Base-by-base conservation (phyloP, 108 stramenopile species). In the Aurantiochytrium sp. region DNA sequence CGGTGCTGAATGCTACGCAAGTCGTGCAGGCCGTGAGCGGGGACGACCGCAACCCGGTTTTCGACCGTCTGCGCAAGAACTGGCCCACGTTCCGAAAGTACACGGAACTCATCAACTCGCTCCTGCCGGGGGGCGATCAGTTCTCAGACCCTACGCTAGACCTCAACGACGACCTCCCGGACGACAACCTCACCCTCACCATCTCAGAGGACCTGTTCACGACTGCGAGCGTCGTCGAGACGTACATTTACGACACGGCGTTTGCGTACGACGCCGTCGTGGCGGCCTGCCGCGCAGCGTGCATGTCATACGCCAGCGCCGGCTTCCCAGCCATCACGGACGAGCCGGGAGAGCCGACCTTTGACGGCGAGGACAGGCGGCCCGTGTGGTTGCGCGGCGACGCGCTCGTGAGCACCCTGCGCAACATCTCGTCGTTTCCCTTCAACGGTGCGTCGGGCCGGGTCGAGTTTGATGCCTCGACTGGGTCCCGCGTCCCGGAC, bases 201-300 rank as follows among this genome's bases (percentile, higher is more conserved):
- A 30, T 48, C 39, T 6, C 36, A 12, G 59, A 65, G 1, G 59
- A 65, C 19, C 59, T 65, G 8, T 65, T 65, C 24, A 65, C 59
- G 19, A 19, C 8, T 34, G 8, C 59, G 59, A 52, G 50, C 50
- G 1, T 34, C 12, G 32, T 65, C 22, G 34, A 34, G 12, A 65
- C 15, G 15, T 81, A 30, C 30, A 48, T 81, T 24, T 48, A 81
- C 42, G 73, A 81, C 73, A 81, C 73, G 39, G 42, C 73, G 2
- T 81, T 48, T 30, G 73, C 73, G 19, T 81, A 81, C 30, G 73
- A 81, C 32, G 73, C 73, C 8, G 73, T 81, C 10, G 73, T 48
- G 12, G 6, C 42, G 19, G 73, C 73, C 6, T 81, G 73, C 45
- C 73, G 73, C 45, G 73, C 45, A 19, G n/a, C 73, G 10, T 81